Base-by-base conservation (phyloP, 305 asterid genomes). In the Stenogyne calaminthoides region DNA sequence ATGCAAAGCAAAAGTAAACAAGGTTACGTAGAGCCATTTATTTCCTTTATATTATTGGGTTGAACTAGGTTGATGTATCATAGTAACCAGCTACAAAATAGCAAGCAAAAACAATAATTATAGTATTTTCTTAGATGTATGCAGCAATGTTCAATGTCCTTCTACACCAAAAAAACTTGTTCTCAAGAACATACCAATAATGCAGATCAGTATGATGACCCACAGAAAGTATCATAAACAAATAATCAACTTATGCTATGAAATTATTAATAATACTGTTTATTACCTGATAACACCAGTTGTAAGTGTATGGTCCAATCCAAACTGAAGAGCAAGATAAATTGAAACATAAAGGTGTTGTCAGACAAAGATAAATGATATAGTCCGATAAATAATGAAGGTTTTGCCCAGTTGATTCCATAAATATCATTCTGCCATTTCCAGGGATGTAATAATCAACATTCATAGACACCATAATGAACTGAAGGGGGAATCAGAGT, bases 301-400 rank as follows among this genome's bases (percentile, higher is more conserved):
- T 61, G 99, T 95, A 67, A 95, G 98, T 5, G 99, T 92, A 75
- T 95, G 99, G 81, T 95, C 98, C 77, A 95, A 98, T 78, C 99
- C 99, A 88, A 92, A 95, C 99, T 92, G 96, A 83, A 78, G 67
- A 77, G 59, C 32, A 25, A 61, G 52, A 57, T 19, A 62, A 56
- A 80, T 55, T 47, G 8, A 64, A 72, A 77, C 47, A 52, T 61
- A 70, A 57, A 74, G 7, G 72, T 6, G 40, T 49, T 25, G 73
- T 82, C 73, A 84, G 73, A 69, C 60, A 34, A 60, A 77, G 70
- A 66, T 25, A 44, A 34, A 56, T 63, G 36, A 44, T 64, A 58
- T 54, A 16, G 32, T 60, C 44, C 42, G 27, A 61, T 6, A 47
- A 57, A 61, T 37, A 54, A 79, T 61, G n/a, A n/a, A n/a, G n/a